Percentiles rank a stretch among this genome's conserved stretches.
Conservation (phyloP, 768 basidiomycete species). For the Rhodotorula diobovata region DNA sequence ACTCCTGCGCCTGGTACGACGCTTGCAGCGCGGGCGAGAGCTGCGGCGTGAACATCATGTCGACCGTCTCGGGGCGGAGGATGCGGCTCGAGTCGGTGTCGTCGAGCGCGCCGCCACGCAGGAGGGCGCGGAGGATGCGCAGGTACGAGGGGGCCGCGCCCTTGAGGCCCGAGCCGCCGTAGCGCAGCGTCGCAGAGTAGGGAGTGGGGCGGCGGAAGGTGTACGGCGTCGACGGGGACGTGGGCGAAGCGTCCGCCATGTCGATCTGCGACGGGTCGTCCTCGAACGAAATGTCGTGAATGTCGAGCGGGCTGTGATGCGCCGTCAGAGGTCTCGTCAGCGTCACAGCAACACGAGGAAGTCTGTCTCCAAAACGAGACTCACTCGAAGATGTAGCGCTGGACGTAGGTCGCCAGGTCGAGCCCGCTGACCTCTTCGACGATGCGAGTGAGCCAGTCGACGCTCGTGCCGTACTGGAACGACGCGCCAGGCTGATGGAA, state of each 20-base stretch:
- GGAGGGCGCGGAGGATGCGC: constrained; percentile 41
- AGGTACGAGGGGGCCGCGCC: constrained; percentile 43
- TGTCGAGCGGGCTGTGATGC: constrained; percentile 43
- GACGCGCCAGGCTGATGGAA: constrained; percentile 1
- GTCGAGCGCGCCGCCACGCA: constrained; percentile 21
- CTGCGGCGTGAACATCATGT: constrained; percentile 26
- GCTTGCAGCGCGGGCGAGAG: background rate
- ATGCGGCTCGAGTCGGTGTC: background rate
- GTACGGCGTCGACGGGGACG: background rate
- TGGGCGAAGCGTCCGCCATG: background rate
- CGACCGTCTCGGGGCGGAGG: constrained; percentile 26
- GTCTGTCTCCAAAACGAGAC: no score
- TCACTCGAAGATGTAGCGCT: constrained; percentile 44
- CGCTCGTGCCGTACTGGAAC: constrained; percentile 38
- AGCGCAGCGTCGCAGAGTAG: constrained; percentile 18
- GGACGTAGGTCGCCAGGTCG: constrained; percentile 44
- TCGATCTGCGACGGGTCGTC: constrained; percentile 23
- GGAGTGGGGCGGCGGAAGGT: constrained; percentile 29
- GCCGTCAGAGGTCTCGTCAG: no score
- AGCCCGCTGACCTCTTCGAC: constrained; percentile 43
- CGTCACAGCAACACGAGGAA: no score
- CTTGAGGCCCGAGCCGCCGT: constrained; percentile 40
- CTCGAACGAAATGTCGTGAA: constrained; percentile 42
- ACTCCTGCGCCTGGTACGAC: background rate
- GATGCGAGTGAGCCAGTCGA: constrained; percentile 46